Base-by-base conservation (phyloP, 495 filamentous ascomycete genomes). In the Penicillium turbatum region DNA sequence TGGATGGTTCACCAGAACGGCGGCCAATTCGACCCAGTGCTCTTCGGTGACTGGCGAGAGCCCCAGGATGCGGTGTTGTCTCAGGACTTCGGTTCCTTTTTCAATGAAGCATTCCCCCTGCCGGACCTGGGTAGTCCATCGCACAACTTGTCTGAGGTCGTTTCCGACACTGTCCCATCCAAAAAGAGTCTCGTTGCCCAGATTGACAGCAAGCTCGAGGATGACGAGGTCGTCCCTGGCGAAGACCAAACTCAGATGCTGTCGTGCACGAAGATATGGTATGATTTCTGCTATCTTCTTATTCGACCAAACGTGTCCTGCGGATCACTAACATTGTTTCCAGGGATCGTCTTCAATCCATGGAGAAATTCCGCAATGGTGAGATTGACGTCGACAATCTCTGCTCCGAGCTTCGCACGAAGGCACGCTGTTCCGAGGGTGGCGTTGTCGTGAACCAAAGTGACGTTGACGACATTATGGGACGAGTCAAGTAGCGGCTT, bases 21-120 rank as follows among this genome's bases (percentile, higher is more conserved):
- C 37, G 89, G 89, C 47, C 84, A 89, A 57, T 97, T 97, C 59
- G 89, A 97, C 57, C 93, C 93, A 1, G 81, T 90, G 30, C 79
- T 97, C 2, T 99, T 97, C 68, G 87, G 87, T 46, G 90, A 92
- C 58, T 97, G 96, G 71, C 85, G 93, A 35, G 95, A 99, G 61
- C 86, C 88, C 6, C 89, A 96, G 59, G 88, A 89, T 52, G 87
- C 84, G 48, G 75, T 86, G 8, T 64, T 79, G 6, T 82, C 81
- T 32, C 85, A 83, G 55, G 88, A 90, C 63, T 81, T 82, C 54
- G 80, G 79, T 19, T 85, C 82, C 51, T 95, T 93, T 75, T 93
- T 95, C 71, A 87, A 91, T 62, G 92, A 96, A 44, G 90, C 90
- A 1, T 90, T 95, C 68, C 82, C 89, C 16, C 67, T 85, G 12